Percentiles rank a stretch among this genome's conserved stretches.
Evolutionary conservation across 2,329 filamentous ascomycete genomes (phyloP).

Genomic region (Verticillium albo-atrum): DNA sequence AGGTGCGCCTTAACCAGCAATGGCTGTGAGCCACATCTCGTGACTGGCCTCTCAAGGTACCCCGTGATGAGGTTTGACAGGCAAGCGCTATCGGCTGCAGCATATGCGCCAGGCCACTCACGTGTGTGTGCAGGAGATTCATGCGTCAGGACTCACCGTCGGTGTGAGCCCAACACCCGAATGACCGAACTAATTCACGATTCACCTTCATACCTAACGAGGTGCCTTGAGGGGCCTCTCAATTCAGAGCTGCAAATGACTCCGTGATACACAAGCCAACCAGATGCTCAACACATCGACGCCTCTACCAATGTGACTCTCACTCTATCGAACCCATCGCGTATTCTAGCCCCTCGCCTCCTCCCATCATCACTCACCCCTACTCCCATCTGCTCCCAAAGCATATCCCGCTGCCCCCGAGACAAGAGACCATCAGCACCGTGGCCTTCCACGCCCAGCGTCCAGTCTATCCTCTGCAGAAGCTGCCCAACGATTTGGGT

Average conservation of each 20-base stretch:
- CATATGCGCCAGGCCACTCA: neutral
- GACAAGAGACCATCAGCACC: neutral
- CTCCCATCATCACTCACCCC: neutral
- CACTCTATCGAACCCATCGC: neutral
- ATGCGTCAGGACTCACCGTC: neutral
- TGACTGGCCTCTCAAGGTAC: neutral
- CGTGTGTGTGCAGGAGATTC: neutral
- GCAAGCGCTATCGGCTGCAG: neutral
- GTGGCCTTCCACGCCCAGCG: neutral
- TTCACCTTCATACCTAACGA: too few species aligned
- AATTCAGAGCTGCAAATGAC: too few species aligned
- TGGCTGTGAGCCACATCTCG: neutral
- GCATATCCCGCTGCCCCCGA: neutral
- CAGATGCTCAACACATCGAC: neutral
- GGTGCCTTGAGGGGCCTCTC: too few species aligned
- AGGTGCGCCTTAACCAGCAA: neutral
- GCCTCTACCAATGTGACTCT: neutral
- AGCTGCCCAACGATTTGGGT: neutral
- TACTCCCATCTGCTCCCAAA: neutral
- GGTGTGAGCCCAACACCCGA: neutral
- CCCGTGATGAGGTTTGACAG: neutral
- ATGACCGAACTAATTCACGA: neutral
- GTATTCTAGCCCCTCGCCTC: neutral
- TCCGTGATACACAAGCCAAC: too few species aligned
- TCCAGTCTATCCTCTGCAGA: neutral